Percentiles rank a stretch among this genome's conserved stretches.
Conservation (phyloP, 176 grass and related monocot genomes). For the Eremochloa ophiuroides region DNA sequence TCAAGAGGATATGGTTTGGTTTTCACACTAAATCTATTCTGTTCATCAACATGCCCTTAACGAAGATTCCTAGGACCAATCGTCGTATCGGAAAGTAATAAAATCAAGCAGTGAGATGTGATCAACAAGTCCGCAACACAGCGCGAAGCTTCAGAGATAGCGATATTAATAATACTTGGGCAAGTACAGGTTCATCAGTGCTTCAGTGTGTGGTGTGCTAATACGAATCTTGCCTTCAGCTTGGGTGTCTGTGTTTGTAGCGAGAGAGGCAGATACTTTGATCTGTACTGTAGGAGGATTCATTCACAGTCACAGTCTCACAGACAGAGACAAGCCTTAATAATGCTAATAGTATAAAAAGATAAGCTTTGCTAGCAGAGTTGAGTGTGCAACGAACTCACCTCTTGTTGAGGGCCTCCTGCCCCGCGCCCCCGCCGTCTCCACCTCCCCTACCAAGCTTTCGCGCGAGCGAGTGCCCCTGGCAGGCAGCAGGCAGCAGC, state of each 20-base stretch:
- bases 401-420: background rate
- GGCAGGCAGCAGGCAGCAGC: too few relatives aligned
- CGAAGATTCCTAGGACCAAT: background rate
- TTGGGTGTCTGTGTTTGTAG: too few relatives aligned
- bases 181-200: background rate
- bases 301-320: too few relatives aligned
- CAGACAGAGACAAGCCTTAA: background rate
- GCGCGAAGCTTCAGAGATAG: background rate
- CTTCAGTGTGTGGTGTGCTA: too few relatives aligned
- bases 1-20: background rate
- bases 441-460: background rate
- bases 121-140: background rate
- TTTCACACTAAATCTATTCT: background rate
- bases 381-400: background rate
- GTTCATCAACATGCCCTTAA: background rate
- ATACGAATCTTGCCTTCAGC: background rate
- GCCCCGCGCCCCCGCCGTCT: background rate
- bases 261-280: too few relatives aligned
- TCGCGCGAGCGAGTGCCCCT: background rate
- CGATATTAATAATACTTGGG: background rate
- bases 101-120: constrained; percentile 11
- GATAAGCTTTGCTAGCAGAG: background rate
- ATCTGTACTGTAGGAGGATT: too few relatives aligned
- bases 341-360: too few relatives aligned
- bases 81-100: background rate